phyloP scores from a whole-genome alignment of 805 yeast species.

The Starmerella davenportii region DNA sequence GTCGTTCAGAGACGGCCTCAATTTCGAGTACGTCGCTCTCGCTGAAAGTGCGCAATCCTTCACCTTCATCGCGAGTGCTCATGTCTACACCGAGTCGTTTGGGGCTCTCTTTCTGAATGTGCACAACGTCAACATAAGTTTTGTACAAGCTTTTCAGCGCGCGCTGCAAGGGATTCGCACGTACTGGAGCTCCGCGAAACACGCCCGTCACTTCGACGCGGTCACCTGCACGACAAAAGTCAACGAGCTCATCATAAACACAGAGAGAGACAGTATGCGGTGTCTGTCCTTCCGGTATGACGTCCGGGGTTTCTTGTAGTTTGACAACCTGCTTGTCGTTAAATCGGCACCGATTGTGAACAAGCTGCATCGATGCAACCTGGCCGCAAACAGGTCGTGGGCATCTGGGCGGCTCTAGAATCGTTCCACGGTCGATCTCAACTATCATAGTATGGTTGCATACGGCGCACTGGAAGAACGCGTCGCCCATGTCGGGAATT shows the following conservation, averaged over 20 bases:
- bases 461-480: slow-evolving; percentile 85
- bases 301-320: slow-evolving; percentile 88
- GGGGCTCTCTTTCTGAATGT: slow-evolving; percentile 68
- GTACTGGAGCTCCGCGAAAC: slow-evolving; percentile 79
- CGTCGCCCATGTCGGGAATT: slow-evolving; percentile 95
- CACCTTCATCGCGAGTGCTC: slow-evolving; percentile 32
- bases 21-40: slow-evolving; percentile 54
- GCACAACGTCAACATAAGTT: slow-evolving; percentile 88
- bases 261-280: slow-evolving; percentile 90
- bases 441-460: slow-evolving; percentile 86
- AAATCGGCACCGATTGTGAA: slow-evolving; percentile 83
- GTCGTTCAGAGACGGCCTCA: slow-evolving; percentile 41
- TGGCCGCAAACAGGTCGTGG: slow-evolving; percentile 78
- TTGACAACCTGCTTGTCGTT: slow-evolving; percentile 91
- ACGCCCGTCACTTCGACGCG: slow-evolving; percentile 90
- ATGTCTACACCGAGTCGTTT: slow-evolving; percentile 66
- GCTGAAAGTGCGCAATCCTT: slow-evolving; percentile 47
- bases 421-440: slow-evolving; percentile 85
- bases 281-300: slow-evolving; percentile 95
- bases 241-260: slow-evolving; percentile 91
- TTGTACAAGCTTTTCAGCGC: slow-evolving; percentile 70
- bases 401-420: slow-evolving; percentile 82
- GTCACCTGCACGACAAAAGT: slow-evolving; percentile 90
- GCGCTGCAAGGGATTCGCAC: slow-evolving; percentile 70
- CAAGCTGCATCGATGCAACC: slow-evolving; percentile 68